Evolutionary conservation across 2,329 filamentous ascomycete species (phyloP).

Genomic region (Achaetomium macrosporum): DNA sequence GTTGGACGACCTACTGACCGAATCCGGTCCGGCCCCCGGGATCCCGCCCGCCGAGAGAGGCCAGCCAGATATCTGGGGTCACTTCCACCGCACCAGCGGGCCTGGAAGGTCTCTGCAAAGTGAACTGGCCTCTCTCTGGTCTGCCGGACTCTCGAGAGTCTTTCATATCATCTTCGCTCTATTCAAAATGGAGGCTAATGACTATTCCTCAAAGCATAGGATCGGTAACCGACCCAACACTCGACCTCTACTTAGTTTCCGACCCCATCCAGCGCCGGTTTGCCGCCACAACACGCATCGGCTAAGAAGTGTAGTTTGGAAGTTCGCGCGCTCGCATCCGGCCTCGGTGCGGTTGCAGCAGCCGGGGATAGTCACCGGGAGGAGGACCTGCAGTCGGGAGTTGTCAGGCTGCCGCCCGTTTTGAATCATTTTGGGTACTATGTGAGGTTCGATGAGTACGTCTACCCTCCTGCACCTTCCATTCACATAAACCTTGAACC

Average conservation of each 20-base stretch:
- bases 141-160: too few species aligned
- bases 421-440: slow-evolving; percentile 18
- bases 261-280: background rate
- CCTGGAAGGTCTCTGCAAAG: too few species aligned
- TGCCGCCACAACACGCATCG: background rate
- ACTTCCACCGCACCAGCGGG: too few species aligned
- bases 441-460: slow-evolving; percentile 22
- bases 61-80: too few species aligned
- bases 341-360: slow-evolving; percentile 5
- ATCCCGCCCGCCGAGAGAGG: too few species aligned
- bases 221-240: background rate
- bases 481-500: background rate
- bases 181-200: too few species aligned
- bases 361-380: background rate
- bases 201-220: background rate
- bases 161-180: too few species aligned
- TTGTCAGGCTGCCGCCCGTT: slow-evolving; percentile 2
- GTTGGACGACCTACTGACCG: too few species aligned
- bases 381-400: slow-evolving; percentile 3
- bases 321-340: background rate
- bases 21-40: too few species aligned
- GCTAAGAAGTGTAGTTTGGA: background rate
- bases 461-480: slow-evolving; percentile 13
- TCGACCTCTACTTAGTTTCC: background rate
- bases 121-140: too few species aligned